Percentiles rank a stretch among this genome's conserved stretches.
Evolutionary conservation across 495 filamentous ascomycete species (phyloP).

Genomic region (Haplographium delicatum): DNA sequence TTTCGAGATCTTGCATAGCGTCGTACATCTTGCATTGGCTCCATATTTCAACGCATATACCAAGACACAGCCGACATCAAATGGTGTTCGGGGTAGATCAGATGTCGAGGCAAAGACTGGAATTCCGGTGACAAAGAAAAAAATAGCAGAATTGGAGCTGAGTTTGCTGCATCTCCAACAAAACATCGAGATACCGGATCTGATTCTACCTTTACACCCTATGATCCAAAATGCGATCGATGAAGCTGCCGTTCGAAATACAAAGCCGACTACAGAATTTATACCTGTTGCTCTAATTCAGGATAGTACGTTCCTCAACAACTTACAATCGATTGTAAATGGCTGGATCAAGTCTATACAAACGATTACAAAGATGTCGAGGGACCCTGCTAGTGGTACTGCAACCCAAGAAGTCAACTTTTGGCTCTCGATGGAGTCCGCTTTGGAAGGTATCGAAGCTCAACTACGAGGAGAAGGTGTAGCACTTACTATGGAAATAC

Average conservation of each 20-base stretch:
- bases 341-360: constrained; percentile 98
- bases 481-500: constrained; percentile 82
- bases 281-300: constrained; percentile 66
- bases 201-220: constrained; percentile 79
- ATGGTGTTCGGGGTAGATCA: constrained; percentile 58
- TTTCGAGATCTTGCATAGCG: constrained; percentile 81
- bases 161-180: constrained; percentile 88
- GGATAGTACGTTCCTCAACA: constrained; percentile 89
- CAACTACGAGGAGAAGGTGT: constrained; percentile 88
- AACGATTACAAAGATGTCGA: constrained; percentile 89
- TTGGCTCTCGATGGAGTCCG: constrained; percentile 92
- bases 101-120: constrained; percentile 89
- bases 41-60: constrained; percentile 96
- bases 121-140: constrained; percentile 94
- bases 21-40: constrained; percentile 80
- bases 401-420: constrained; percentile 98
- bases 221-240: constrained; percentile 79
- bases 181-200: constrained; percentile 93
- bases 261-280: constrained; percentile 66
- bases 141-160: constrained; percentile 86
- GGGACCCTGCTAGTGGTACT: constrained; percentile 81
- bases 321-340: constrained; percentile 87
- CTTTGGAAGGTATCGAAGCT: constrained; percentile 80
- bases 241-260: constrained; percentile 57
- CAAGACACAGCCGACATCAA: constrained; percentile 67